Evolutionary conservation across 768 basidiomycete genomes (phyloP), one percentile per base, ranked within the genome.

Genomic region (Suillus americanus): DNA sequence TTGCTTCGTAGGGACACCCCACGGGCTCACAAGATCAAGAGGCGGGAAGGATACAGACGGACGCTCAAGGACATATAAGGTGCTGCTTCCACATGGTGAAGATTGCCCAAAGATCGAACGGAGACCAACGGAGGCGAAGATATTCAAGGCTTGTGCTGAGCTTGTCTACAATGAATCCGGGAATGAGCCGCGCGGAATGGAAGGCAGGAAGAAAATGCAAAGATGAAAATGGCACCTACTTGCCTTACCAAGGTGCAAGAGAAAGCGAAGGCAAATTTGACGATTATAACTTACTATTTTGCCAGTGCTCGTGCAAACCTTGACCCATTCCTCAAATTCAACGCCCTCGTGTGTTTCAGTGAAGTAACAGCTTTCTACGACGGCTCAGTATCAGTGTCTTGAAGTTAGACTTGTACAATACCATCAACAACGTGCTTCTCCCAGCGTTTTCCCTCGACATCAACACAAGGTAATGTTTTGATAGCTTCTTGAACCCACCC

Each of bases 51-150:
- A 72, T 65, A 84, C 79, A 2, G 76, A 66, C 0, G 87, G 83
- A 51, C 83, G 79, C 72, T 89, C 85, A 66, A 89, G 82, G 35
- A 88, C 76, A 71, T 84, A 83, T 30, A 89, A 74, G 10, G 75
- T 74, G 23, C 67, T 9, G 3, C 40, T 28, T 3, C 67, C 64
- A 0, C 67, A 66, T n/a, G 71, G 62, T 3, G 76, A 71, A 61
- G 81, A 81, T 45, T 78, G 68, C 63, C 77, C 66, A 64, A 85
- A 77, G 63, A 87, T 67, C 25, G 81, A 72, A 9, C 86, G 79
- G 4, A 89, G 77, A 23, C 83, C 78, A 5, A 80, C 72, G 6
- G 72, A 69, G 33, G 80, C 73, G 70, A 88, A 86, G 20, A 85
- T 72, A 23, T 79, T 74, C 5, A 79, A 67, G 0, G 82, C 82